Conservation (phyloP, 108 stramenopile genomes). For the Mediolabrus comicus region DNA sequence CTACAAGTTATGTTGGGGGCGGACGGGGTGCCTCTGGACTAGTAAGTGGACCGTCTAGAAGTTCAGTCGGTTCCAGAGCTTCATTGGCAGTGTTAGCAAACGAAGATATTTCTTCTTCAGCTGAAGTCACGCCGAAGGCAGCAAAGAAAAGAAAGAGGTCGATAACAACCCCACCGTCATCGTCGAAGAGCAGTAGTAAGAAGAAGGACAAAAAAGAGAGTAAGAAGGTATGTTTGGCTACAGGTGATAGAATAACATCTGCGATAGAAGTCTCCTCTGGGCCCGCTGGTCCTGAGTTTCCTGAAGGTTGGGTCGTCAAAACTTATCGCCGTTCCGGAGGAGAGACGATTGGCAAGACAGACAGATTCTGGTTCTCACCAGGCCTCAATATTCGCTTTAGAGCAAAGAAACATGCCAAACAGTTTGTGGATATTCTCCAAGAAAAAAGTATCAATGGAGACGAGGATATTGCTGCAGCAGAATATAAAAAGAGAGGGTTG, state of each 20-base stretch:
- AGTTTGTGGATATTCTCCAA: slow-evolving; percentile 38
- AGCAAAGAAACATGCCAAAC: slow-evolving; percentile 45
- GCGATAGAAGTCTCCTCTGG: slow-evolving; percentile 47
- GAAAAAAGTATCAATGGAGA: slow-evolving; percentile 37
- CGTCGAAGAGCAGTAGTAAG: background rate
- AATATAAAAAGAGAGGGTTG: slow-evolving; percentile 32
- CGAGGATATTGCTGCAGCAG: slow-evolving; percentile 40
- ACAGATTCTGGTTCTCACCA: slow-evolving; percentile 50
- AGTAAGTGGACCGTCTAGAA: slow-evolving; percentile 26
- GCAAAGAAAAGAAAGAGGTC: background rate
- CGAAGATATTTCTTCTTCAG: background rate
- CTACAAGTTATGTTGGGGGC: slow-evolving; percentile 62
- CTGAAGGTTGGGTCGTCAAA: slow-evolving; percentile 44
- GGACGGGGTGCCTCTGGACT: slow-evolving; percentile 39
- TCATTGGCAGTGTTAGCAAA: slow-evolving; percentile 8
- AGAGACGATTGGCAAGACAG: slow-evolving; percentile 48
- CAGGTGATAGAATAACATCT: slow-evolving; percentile 39
- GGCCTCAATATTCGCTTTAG: slow-evolving; percentile 46
- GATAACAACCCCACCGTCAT: background rate
- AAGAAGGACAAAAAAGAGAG: slow-evolving; percentile 27
- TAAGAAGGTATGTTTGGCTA: slow-evolving; percentile 20
- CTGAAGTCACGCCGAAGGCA: background rate
- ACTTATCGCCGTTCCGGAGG: slow-evolving; percentile 48
- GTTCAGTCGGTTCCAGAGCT: slow-evolving; percentile 3
- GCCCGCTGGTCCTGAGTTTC: slow-evolving; percentile 39